Percentiles rank a stretch among this genome's conserved stretches.
These are phyloP conservation scores for Clitoria ternatea DNA, from an alignment of 306 rosid species.

Conservation along the genomic window DNA sequence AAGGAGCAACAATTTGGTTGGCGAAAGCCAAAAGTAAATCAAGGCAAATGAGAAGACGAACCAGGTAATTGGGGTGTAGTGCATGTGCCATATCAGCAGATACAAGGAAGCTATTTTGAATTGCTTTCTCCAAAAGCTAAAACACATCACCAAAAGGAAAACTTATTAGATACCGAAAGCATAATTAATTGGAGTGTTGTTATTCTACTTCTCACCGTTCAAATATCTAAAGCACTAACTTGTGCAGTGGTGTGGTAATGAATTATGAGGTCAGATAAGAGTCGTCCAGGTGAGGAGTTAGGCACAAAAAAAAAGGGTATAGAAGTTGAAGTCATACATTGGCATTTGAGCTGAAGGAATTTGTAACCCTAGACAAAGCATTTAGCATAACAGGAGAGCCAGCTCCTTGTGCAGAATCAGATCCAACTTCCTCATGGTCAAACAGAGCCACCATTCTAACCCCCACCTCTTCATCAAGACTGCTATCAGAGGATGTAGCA, in stretches of 20 bases:
- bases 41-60: conserved; percentile 21
- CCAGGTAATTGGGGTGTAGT: conserved; percentile 88
- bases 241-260: not conserved
- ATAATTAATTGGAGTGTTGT: not conserved
- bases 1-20: conserved; percentile 14
- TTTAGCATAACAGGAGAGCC: conserved; percentile 74
- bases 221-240: not conserved
- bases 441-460: conserved; percentile 88
- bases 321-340: conserved; percentile 34
- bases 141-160: conserved; percentile 24
- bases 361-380: conserved; percentile 67
- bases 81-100: conserved; percentile 99
- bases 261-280: not conserved
- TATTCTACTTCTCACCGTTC: not conserved
- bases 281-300: not conserved
- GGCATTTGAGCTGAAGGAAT: conserved; percentile 49
- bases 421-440: conserved; percentile 86
- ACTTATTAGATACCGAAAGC: not conserved
- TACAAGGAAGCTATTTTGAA: conserved; percentile 72
- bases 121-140: conserved; percentile 67
- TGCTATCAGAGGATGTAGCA: conserved; percentile 59
- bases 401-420: conserved; percentile 81
- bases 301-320: not conserved
- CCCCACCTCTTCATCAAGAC: conserved; percentile 67
- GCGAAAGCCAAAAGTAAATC: not conserved